These are phyloP conservation scores for Metschnikowia rubicola DNA, from an alignment of 805 yeast species.

Conservation along the genomic window DNA sequence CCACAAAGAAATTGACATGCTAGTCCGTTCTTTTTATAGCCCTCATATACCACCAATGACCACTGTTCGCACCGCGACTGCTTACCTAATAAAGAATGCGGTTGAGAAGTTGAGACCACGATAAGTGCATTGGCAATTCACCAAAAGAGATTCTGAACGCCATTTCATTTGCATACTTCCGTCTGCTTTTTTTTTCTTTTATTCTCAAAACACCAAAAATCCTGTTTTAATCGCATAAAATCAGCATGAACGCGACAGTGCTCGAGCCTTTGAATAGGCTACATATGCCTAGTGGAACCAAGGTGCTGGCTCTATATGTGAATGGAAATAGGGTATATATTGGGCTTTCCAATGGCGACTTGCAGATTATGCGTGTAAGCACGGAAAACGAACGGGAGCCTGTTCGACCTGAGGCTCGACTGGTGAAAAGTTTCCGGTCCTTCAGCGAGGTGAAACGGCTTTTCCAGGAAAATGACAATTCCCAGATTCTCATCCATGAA, in stretches of 20 bases:
- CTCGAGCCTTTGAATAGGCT: slow-evolving; percentile 36
- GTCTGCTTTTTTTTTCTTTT: too few relatives aligned
- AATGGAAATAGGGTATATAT: slow-evolving; percentile 22
- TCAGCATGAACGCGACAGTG: slow-evolving; percentile 35
- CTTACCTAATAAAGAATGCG: too few relatives aligned
- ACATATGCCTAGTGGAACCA: slow-evolving; percentile 23
- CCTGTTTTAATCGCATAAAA: not conserved
- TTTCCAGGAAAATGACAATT: slow-evolving; percentile 20
- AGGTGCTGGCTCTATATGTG: slow-evolving; percentile 25
- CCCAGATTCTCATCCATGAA: slow-evolving; percentile 19
- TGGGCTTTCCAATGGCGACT: slow-evolving; percentile 37
- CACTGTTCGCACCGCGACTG: too few relatives aligned
- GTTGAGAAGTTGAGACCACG: too few relatives aligned
- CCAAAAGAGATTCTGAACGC: too few relatives aligned
- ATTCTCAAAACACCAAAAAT: too few relatives aligned
- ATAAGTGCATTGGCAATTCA: too few relatives aligned
- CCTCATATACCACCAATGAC: too few relatives aligned
- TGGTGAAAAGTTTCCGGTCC: slow-evolving; percentile 20
- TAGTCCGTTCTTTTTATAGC: too few relatives aligned
- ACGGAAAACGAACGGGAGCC: slow-evolving; percentile 10
- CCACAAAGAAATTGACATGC: too few relatives aligned
- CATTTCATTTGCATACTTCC: too few relatives aligned
- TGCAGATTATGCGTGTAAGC: slow-evolving; percentile 23
- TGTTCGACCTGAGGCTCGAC: slow-evolving; percentile 9
- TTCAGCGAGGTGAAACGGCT: slow-evolving; percentile 23